Conservation (phyloP, 805 yeast species). For the Yamadazyma sp. region DNA sequence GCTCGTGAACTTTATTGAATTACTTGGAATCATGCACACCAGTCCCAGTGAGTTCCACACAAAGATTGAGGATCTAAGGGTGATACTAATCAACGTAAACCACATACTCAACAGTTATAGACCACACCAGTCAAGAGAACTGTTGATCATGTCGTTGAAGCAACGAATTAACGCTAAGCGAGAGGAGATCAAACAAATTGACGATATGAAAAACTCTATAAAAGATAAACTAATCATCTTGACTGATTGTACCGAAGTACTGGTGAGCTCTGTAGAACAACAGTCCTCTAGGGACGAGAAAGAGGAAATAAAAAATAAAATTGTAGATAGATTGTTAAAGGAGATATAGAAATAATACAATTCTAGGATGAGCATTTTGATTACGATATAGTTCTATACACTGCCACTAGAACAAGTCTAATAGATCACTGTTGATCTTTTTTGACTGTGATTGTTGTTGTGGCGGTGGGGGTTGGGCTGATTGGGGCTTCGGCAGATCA, state of each 20-base stretch:
- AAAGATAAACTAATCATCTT: constrained; percentile 34
- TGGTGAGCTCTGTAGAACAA: neutral
- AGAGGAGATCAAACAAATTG: constrained; percentile 49
- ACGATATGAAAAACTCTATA: constrained; percentile 39
- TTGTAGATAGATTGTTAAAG: constrained; percentile 13
- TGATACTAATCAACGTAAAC: constrained; percentile 83
- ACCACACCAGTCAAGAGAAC: constrained; percentile 93
- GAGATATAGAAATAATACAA: too few relatives aligned
- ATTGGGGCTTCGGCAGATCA: neutral
- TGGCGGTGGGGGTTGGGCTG: neutral
- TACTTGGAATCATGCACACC: constrained; percentile 72
- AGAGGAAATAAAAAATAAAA: constrained; percentile 11
- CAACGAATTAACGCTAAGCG: constrained; percentile 67
- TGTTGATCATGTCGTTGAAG: constrained; percentile 70
- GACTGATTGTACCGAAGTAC: constrained; percentile 12
- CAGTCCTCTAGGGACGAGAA: constrained; percentile 4
- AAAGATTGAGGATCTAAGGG: constrained; percentile 76
- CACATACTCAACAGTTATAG: constrained; percentile 89
- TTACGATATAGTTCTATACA: too few relatives aligned
- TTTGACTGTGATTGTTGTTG: constrained; percentile 2
- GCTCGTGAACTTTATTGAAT: constrained; percentile 75
- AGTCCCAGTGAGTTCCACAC: constrained; percentile 61
- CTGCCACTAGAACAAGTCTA: constrained; percentile 34
- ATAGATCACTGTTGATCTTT: constrained; percentile 30
- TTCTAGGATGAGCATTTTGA: too few relatives aligned